phyloP scores from a whole-genome alignment of 371 early-diverging fungal genomes.

The Rhizopus delemar region DNA sequence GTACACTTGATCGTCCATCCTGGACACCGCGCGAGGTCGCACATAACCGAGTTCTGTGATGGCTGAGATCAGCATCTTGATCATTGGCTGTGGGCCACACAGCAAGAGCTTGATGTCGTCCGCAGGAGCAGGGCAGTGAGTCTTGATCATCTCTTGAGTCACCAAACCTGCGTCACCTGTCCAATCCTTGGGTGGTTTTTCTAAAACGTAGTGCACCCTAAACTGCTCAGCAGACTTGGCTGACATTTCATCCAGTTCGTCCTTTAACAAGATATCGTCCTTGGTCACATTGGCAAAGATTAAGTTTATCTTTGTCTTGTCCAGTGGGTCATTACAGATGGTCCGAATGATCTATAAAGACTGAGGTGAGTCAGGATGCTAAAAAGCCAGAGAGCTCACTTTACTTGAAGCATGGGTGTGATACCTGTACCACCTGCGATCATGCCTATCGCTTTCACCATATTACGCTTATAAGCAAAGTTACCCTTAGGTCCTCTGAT shows the following conservation, averaged over 20 bases:
- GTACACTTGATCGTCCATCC: conserved; percentile 86
- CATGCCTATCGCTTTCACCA: conserved; percentile 85
- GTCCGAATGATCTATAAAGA: conserved; percentile 63
- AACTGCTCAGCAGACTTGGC: conserved; percentile 77
- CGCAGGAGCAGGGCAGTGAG: conserved; percentile 70
- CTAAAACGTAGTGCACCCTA: conserved; percentile 79
- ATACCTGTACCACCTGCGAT: conserved; percentile 93
- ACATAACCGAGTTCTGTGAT: conserved; percentile 72
- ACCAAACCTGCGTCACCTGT: conserved; percentile 82
- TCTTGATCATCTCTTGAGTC: conserved; percentile 70
- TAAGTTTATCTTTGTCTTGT: conserved; percentile 74
- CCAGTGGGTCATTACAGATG: conserved; percentile 75
- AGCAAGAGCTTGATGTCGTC: conserved; percentile 82
- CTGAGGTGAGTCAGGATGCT: background rate
- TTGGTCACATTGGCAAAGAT: conserved; percentile 88
- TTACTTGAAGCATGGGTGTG: conserved; percentile 90
- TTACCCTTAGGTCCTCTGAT: conserved; percentile 92
- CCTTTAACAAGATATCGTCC: conserved; percentile 83
- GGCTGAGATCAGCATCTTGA: conserved; percentile 70
- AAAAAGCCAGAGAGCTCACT: background rate
- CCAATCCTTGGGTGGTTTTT: conserved; percentile 81
- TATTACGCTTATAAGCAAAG: conserved; percentile 86
- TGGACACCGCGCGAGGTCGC: conserved; percentile 78
- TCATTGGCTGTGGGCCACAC: conserved; percentile 87
- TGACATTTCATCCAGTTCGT: conserved; percentile 77